Percentiles rank a stretch among this genome's conserved stretches.
phyloP scores from a whole-genome alignment of 2,329 filamentous ascomycete species.

The Colletotrichum incanum region DNA sequence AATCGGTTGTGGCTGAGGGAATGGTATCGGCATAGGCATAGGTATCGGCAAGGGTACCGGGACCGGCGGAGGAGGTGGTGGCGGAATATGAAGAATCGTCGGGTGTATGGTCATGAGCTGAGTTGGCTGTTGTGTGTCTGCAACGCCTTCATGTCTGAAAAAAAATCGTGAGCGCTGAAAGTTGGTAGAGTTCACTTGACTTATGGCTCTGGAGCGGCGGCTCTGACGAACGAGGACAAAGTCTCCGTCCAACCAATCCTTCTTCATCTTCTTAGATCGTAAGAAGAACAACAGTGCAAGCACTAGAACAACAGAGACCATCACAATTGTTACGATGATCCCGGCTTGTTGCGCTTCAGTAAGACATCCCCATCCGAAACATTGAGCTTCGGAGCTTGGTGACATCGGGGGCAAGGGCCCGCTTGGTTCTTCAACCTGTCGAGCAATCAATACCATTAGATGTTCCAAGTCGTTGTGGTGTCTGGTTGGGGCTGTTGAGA shows the following conservation, averaged over 20 bases:
- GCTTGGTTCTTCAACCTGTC: constrained; percentile 30
- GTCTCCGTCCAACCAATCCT: constrained; percentile 26
- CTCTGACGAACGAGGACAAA: constrained; percentile 30
- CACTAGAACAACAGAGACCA: constrained; percentile 49
- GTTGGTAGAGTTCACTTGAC: constrained; percentile 4
- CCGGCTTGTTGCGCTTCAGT: constrained; percentile 55
- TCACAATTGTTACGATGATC: constrained; percentile 55
- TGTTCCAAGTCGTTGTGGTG: background rate
- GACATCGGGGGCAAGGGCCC: constrained; percentile 12
- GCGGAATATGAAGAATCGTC: constrained; percentile 11
- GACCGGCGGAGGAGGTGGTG: constrained; percentile 31
- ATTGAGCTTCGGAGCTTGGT: constrained; percentile 45
- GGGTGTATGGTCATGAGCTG: constrained; percentile 2
- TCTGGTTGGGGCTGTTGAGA: background rate
- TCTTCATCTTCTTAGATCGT: constrained; percentile 33
- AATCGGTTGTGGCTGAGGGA: constrained; percentile 27
- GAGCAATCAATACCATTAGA: background rate
- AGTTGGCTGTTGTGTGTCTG: constrained; percentile 4
- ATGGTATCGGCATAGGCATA: constrained; percentile 23
- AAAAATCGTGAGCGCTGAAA: constrained; percentile 17
- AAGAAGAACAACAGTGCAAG: constrained; percentile 52
- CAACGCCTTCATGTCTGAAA: constrained; percentile 30
- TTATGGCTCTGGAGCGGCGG: constrained; percentile 20
- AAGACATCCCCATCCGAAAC: constrained; percentile 58
- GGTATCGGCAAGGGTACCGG: constrained; percentile 35